A percentile compares a stretch with the other conserved stretches of the same genome.
These are phyloP conservation scores for Metschnikowia cubensis DNA, from an alignment of 805 yeast genomes.

Conservation along the genomic window DNA sequence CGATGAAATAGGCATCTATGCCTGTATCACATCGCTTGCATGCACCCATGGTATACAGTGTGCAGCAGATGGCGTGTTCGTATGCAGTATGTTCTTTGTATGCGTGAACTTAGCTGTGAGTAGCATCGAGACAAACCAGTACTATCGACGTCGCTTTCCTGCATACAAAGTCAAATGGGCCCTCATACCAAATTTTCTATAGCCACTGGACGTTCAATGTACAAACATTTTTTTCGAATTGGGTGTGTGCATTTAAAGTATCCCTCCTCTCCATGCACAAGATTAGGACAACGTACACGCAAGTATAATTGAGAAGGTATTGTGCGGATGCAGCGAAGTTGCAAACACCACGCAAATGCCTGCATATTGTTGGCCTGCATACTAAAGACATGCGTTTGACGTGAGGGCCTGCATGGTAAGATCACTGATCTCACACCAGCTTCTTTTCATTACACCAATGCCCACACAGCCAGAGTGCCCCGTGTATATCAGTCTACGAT, in stretches of 20 bases:
- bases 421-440: background rate
- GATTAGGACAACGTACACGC: too few relatives aligned
- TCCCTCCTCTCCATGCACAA: too few relatives aligned
- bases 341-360: too few relatives aligned
- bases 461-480: constrained; percentile 22
- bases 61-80: constrained; percentile 20
- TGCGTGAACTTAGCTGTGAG: constrained; percentile 50
- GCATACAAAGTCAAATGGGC: constrained; percentile 27
- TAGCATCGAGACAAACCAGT: constrained; percentile 49
- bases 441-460: constrained; percentile 6
- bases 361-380: too few relatives aligned
- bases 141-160: constrained; percentile 36
- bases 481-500: constrained; percentile 38
- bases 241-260: too few relatives aligned
- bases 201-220: background rate
- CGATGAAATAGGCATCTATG: constrained; percentile 59
- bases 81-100: constrained; percentile 31
- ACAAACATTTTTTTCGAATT: background rate
- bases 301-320: too few relatives aligned
- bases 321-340: background rate
- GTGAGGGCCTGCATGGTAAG: background rate
- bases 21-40: constrained; percentile 26
- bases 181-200: constrained; percentile 30
- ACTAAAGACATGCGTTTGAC: background rate
- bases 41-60: constrained; percentile 11